Conservation (phyloP, 202 grass and related monocot genomes). For the Hordeum pubiflorum region DNA sequence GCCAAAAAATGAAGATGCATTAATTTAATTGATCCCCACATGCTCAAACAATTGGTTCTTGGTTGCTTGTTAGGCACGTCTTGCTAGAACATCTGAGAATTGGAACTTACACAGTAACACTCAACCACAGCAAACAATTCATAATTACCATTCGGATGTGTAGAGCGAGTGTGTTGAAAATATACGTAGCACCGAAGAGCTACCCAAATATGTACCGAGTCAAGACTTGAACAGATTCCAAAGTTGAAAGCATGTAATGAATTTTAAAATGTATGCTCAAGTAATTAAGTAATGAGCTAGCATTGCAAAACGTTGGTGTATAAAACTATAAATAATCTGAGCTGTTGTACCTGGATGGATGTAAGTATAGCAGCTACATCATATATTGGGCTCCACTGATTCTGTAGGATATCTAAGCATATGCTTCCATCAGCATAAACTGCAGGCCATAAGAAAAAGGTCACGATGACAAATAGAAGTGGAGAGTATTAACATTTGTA, state of each 20-base stretch:
- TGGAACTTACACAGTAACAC: too few relatives aligned
- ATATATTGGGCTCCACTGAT: conserved; percentile 91
- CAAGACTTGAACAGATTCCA: background rate
- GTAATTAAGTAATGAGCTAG: background rate
- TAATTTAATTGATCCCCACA: background rate
- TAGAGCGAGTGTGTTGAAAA: background rate
- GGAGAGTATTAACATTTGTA: background rate
- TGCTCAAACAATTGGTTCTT: background rate
- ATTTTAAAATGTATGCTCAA: background rate
- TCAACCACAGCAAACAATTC: too few relatives aligned
- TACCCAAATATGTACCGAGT: background rate
- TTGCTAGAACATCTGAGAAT: too few relatives aligned
- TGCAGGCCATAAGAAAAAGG: conserved; percentile 16
- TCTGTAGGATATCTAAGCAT: conserved; percentile 85
- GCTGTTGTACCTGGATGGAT: conserved; percentile 59
- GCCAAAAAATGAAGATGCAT: background rate
- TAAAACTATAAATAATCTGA: background rate
- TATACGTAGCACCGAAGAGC: background rate
- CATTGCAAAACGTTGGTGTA: background rate
- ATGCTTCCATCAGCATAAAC: conserved; percentile 97
- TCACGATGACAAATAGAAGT: background rate
- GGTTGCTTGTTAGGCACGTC: too few relatives aligned
- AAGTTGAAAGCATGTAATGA: background rate
- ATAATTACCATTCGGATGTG: too few relatives aligned
- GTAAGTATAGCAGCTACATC: conserved; percentile 90